A percentile compares a stretch with the other conserved stretches of the same genome.
Conservation (phyloP, 1,139 yeast genomes). For the Pichia sp. region DNA sequence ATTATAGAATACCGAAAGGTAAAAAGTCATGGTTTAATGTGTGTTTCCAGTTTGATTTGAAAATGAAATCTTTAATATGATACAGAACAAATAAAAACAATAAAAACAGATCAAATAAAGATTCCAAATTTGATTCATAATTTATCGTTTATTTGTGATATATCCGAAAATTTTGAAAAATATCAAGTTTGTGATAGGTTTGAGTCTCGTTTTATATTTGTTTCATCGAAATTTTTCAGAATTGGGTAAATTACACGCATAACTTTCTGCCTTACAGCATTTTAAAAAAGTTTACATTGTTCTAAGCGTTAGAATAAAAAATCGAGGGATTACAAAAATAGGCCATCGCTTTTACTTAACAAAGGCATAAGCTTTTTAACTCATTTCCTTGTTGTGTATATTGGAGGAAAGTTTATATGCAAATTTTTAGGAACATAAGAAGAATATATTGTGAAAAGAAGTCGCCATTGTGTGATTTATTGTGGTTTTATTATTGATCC, state of each 20-base stretch:
- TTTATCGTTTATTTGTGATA: neutral
- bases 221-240: neutral
- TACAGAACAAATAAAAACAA: neutral
- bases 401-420: too few relatives aligned
- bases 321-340: too few relatives aligned
- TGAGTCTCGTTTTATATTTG: slow-evolving; percentile 2
- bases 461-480: too few relatives aligned
- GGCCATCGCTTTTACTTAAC: too few relatives aligned
- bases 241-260: neutral
- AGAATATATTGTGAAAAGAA: too few relatives aligned
- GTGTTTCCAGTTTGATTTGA: slow-evolving; percentile 4
- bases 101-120: neutral
- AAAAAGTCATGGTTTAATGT: neutral
- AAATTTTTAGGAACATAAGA: too few relatives aligned
- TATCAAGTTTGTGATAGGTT: neutral
- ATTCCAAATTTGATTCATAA: neutral
- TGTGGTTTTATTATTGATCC: too few relatives aligned
- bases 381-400: too few relatives aligned
- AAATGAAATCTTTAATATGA: neutral
- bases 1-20: neutral
- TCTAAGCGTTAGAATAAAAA: neutral
- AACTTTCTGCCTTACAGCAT: too few relatives aligned
- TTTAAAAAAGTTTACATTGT: neutral
- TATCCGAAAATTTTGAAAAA: neutral
- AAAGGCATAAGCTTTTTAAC: too few relatives aligned